Evolutionary conservation across 192 early-diverging fungal species (phyloP), one percentile per base, ranked within the genome.

Genomic region (Coemansia sp.): DNA sequence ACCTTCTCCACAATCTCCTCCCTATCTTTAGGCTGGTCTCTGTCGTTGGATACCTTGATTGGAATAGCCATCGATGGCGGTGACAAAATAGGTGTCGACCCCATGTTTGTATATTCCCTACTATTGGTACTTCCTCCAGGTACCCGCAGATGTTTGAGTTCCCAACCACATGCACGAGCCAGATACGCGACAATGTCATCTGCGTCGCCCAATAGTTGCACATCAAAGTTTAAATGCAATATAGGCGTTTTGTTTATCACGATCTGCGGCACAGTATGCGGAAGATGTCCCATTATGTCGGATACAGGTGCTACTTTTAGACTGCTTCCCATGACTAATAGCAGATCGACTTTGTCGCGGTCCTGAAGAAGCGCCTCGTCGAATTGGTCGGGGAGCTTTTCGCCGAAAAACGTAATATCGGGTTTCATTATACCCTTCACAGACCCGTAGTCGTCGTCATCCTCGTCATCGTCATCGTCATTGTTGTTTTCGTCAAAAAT

Each of bases 321-420:
- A n/a, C 90, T 93, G 32, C 91, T 93, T 22, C 97, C 97, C 80
- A 99, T 97, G 10, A 99, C 96, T 31, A 99, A 86, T 12, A 99
- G 68, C 38, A 99, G 68, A 77, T 98, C 95, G 17, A 91, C 89
- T 31, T 91, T 76, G 18, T 89, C 83, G 14, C 85, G 75, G 77
- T 99, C 97, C 12, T 68, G 64, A 0, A 87, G 82, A 42, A 96
- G 85, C 5, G 72, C 68, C 16, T 87, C 75, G 65, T 97, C 89
- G 67, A 98, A 97, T 34, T 85, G 86, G 18, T 85, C 82, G 0
- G 94, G 92, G 16, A 97, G 83, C 72, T 91, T 89, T 66, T 99
- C 97, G 28, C 95, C 95, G 83, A 99, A 99, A 71, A 99, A 99
- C 17, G 93, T 89, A 62, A 99, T 99, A 62, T 95, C 94, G 0